Base-by-base conservation (phyloP, 108 stramenopile genomes). In the Nitzschia sp. region DNA sequence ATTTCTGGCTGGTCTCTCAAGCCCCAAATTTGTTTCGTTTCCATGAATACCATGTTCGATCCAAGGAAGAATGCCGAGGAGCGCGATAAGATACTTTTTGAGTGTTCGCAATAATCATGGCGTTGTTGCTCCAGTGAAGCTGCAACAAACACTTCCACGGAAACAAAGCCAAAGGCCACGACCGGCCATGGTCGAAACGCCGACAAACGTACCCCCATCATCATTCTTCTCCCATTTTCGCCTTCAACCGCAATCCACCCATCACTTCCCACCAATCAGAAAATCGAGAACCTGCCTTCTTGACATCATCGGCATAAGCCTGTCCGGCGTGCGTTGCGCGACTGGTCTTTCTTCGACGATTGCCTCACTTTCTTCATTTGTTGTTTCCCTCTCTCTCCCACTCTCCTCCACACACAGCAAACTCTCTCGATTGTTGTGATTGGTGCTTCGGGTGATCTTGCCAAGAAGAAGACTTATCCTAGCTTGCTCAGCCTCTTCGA, bases 381-480 rank as follows among this genome's bases (percentile, higher is more conserved):
- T 51, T 19, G n/a, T 19, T 19, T 51, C 18, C 4, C n/a, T 8
- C 38, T 42, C 15, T 42, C 15, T 42, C 15, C 15, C 38, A 15
- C 15, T 42, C 38, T 42, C 11, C 11, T 42, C 38, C 11, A 42
- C n/a, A 9, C 38, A 30, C 64, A 84, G 83, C 59, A 84, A 74
- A 54, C 67, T 21, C 79, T 93, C 29, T 62, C 80, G 3, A 80
- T 96, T 33, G 71, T 96, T 36, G 80, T 97, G 34, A 71, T 96
- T 54, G 97, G 97, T 24, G 97, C 97, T 8, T 84, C 82, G 30
- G 98, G 98, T 23, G 98, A 99, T 72, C 85, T 99, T 38, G 98
- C 98, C 35, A 97, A 96, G 72, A 98, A 97, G 59, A 99, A 98
- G 86, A 98, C 96, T 0, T 96, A 87, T 73, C 99, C 99, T 2